A percentile compares a stretch with the other conserved stretches of the same genome.
Conservation (phyloP, 768 basidiomycete genomes). For the Agrocybe praecox region DNA sequence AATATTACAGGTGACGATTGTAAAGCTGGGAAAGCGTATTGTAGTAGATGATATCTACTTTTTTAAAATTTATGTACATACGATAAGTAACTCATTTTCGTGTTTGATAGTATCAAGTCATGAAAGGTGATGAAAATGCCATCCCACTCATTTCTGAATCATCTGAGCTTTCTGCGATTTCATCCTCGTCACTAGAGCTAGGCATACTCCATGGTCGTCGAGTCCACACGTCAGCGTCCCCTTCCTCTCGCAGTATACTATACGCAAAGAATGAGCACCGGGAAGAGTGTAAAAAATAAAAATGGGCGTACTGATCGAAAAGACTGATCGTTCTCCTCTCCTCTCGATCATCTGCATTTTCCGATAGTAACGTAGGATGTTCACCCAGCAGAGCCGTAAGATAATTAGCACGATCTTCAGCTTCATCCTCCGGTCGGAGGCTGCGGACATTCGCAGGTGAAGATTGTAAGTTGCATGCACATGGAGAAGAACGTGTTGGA, state of each 20-base stretch:
- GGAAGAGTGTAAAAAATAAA: not conserved
- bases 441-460: conserved; percentile 52
- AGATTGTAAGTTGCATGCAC: conserved; percentile 44
- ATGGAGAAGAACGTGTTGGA: conserved; percentile 57
- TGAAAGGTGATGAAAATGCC: not conserved
- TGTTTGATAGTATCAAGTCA: not conserved
- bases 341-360: conserved; percentile 27
- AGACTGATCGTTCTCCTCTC: conserved; percentile 60
- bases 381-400: conserved; percentile 34
- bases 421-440: conserved; percentile 33
- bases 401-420: conserved; percentile 37
- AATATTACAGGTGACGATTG: too few species aligned
- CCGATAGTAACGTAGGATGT: conserved; percentile 22
- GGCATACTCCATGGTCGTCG: conserved; percentile 39
- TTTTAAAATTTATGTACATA: too few species aligned
- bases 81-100: too few species aligned
- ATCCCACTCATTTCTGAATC: not conserved
- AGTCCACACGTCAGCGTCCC: conserved; percentile 56
- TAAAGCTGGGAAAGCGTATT: too few species aligned
- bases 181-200: conserved; percentile 29
- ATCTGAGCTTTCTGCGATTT: not conserved
- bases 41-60: too few species aligned
- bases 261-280: not conserved
- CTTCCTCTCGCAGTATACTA: conserved; percentile 65
- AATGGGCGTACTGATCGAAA: conserved; percentile 67